Percentiles rank a stretch among this genome's conserved stretches.
Conservation (phyloP, 768 basidiomycete genomes). For the Ramaria sp. region DNA sequence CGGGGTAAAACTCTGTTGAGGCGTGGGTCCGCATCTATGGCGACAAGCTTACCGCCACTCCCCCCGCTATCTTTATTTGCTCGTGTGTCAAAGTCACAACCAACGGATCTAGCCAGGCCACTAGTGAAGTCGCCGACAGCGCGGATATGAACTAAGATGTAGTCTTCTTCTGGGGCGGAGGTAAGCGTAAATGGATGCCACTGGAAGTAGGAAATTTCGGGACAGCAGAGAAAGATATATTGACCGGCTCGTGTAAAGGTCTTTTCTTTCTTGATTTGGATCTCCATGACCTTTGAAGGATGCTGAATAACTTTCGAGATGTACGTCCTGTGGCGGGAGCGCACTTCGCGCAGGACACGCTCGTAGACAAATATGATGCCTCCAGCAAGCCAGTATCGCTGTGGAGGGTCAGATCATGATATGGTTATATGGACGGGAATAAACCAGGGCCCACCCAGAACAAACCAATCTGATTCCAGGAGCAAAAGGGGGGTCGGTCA, state of each 20-base stretch:
- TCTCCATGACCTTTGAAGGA: slow-evolving; percentile 76
- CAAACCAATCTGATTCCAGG: slow-evolving; percentile 73
- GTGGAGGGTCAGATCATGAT: not conserved
- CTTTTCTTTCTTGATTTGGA: slow-evolving; percentile 96
- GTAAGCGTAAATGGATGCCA: slow-evolving; percentile 97
- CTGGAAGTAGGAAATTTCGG: slow-evolving; percentile 88
- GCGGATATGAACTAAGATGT: slow-evolving; percentile 88
- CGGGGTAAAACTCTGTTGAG: slow-evolving; percentile 72
- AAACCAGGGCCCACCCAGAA: slow-evolving; percentile 69
- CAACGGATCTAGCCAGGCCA: slow-evolving; percentile 68
- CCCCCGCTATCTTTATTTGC: slow-evolving; percentile 16
- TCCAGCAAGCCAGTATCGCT: slow-evolving; percentile 86
- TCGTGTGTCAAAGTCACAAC: slow-evolving; percentile 59
- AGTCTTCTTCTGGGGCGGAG: slow-evolving; percentile 91
- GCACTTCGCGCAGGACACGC: slow-evolving; percentile 83
- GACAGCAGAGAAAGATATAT: slow-evolving; percentile 83
- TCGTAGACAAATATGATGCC: slow-evolving; percentile 80
- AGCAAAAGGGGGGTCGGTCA: slow-evolving; percentile 80
- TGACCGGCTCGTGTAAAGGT: slow-evolving; percentile 75
- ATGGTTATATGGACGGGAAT: not conserved
- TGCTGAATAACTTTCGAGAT: slow-evolving; percentile 93
- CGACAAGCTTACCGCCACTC: slow-evolving; percentile 36
- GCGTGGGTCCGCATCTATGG: slow-evolving; percentile 46
- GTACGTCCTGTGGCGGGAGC: slow-evolving; percentile 83
- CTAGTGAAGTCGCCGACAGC: slow-evolving; percentile 84